Evolutionary conservation across 257 asterid species (phyloP), one percentile per base, ranked within the genome.

Genomic region (Oldenlandia corymbosa): DNA sequence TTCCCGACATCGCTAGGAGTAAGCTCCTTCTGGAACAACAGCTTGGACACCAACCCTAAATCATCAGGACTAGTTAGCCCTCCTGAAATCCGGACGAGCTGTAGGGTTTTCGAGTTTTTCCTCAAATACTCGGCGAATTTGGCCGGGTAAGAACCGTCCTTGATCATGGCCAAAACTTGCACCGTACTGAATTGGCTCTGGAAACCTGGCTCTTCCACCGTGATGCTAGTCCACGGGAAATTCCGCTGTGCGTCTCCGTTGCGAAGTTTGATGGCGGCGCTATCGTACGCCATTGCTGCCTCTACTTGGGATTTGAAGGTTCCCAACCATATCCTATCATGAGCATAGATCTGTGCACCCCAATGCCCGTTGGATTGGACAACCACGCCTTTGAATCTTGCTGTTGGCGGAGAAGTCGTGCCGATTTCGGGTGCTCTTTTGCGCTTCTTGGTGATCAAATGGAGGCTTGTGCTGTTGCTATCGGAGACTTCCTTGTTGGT

Each of bases 331-430:
- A 89, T 68, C 0, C 96, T 69, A 6, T 78, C 79, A 27, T 81
- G 85, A 76, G 18, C 84, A 48, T 85, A 83, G 18, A 84, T 85
- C 42, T 89, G 91, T 0, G 97, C 97, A 0, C 96, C 96, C 93
- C 96, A 89, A 45, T 87, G 92, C 0, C 96, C 97, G 23, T 85
- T 85, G 5, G 68, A 84, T 36, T 85, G 97, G 0, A 80, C 71
- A 17, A 92, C 88, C 0, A 89, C 96, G 0, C 94, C 91, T 68
- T 92, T 89, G 80, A 79, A 92, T 50, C 72, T 77, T 0, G 31
- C 31, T 16, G 50, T 4, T 2, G 21, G 2, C 3, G 53, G 7
- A 47, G 53, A 46, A 18, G 51, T 4, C 3, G 5, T 20, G 7
- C 37, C 46, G 18, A 18, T 23, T 3, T 78, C 81, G 20, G 49